Evolutionary conservation across 441 rosid genomes (phyloP).

Genomic region (Brassica balearica): DNA sequence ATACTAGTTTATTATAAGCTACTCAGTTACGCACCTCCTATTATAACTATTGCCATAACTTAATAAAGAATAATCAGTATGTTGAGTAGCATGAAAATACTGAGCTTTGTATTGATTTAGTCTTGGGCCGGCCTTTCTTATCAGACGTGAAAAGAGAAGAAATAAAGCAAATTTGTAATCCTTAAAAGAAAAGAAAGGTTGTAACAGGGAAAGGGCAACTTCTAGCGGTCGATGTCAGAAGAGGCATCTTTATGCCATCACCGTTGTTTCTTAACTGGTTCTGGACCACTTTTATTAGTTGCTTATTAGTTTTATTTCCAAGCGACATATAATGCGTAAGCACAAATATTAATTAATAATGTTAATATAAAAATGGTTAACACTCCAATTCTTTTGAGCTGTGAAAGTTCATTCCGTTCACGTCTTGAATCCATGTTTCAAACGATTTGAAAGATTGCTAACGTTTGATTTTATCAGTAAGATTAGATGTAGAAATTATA

Average conservation of each 20-base stretch:
- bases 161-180: neutral
- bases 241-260: conserved; percentile 31
- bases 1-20: too few relatives aligned
- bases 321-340: neutral
- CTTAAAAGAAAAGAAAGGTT: neutral
- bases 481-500: neutral
- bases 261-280: conserved; percentile 27
- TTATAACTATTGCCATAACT: too few relatives aligned
- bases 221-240: conserved; percentile 22
- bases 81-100: too few relatives aligned
- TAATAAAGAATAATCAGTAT: too few relatives aligned
- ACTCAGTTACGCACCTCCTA: too few relatives aligned
- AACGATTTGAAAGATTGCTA: conserved; percentile 7
- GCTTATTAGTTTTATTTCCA: conserved; percentile 18
- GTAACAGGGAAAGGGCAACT: neutral
- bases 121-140: neutral
- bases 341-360: conserved; percentile 1
- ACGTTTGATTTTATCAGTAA: neutral
- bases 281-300: conserved; percentile 33
- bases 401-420: conserved; percentile 22
- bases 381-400: neutral
- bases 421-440: conserved; percentile 1
- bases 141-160: neutral
- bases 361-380: conserved; percentile 4
- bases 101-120: neutral